Evolutionary conservation across 2,329 filamentous ascomycete species (phyloP).

Genomic region (Alternaria gaisen): DNA sequence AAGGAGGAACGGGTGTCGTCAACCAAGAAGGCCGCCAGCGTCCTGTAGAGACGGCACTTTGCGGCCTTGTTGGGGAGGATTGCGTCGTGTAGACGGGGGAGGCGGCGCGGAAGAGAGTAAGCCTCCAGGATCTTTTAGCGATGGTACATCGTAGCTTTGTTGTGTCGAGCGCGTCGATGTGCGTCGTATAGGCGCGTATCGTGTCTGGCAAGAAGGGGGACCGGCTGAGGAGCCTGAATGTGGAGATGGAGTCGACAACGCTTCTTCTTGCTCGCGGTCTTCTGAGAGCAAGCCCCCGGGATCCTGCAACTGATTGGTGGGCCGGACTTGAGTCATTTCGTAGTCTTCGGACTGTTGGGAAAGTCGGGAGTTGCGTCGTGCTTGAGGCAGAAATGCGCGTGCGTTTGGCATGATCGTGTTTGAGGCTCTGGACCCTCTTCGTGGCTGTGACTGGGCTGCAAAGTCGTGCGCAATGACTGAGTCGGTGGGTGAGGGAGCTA

Average conservation of each 20-base stretch:
- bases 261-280: slow-evolving; percentile 32
- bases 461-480: slow-evolving; percentile 55
- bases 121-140: slow-evolving; percentile 43
- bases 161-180: slow-evolving; percentile 35
- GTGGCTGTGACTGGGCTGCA: slow-evolving; percentile 42
- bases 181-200: slow-evolving; percentile 24
- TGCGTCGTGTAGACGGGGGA: slow-evolving; percentile 29
- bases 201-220: slow-evolving; percentile 19
- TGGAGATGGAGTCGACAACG: slow-evolving; percentile 21
- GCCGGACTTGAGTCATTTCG: slow-evolving; percentile 37
- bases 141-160: slow-evolving; percentile 35
- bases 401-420: slow-evolving; percentile 32
- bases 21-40: slow-evolving; percentile 44
- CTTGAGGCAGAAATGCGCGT: slow-evolving; percentile 36
- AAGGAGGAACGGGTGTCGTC: slow-evolving; percentile 18
- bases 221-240: slow-evolving; percentile 26
- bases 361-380: slow-evolving; percentile 43
- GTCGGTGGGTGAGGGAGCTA: slow-evolving; percentile 43
- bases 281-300: slow-evolving; percentile 36
- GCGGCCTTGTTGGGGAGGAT: slow-evolving; percentile 32
- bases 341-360: slow-evolving; percentile 48
- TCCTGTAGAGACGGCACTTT: slow-evolving; percentile 43
- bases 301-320: slow-evolving; percentile 38
- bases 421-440: slow-evolving; percentile 45
- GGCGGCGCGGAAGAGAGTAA: slow-evolving; percentile 29